phyloP scores from a whole-genome alignment of 2,329 filamentous ascomycete genomes.

The Alternaria triticimaculans region DNA sequence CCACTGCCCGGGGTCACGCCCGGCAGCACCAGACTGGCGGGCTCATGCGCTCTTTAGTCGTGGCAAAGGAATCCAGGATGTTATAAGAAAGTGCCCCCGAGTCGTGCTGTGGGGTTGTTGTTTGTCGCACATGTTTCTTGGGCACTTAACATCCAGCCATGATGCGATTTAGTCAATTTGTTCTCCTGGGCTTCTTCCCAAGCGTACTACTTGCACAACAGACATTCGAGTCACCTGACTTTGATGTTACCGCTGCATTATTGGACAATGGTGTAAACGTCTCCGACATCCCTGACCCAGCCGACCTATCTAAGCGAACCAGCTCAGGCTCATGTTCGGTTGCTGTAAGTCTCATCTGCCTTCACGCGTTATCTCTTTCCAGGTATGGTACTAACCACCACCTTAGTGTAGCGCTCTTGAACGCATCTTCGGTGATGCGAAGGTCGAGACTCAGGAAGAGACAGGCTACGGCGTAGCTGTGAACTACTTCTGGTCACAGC shows the following conservation, averaged over 20 bases:
- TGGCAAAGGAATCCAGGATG: background rate
- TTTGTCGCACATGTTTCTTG: background rate
- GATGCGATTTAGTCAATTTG: background rate
- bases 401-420: constrained; percentile 29
- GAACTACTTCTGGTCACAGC: constrained; percentile 32
- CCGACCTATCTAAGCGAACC: background rate
- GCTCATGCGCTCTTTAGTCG: background rate
- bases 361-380: background rate
- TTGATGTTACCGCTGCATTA: constrained; percentile 19
- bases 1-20: background rate
- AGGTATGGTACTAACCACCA: background rate
- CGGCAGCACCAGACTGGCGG: background rate
- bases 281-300: constrained; percentile 5
- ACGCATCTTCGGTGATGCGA: constrained; percentile 20
- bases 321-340: constrained; percentile 8
- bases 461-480: constrained; percentile 24
- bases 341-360: constrained; percentile 16
- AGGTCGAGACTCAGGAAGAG: constrained; percentile 20
- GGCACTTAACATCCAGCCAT: background rate
- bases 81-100: background rate
- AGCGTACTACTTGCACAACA: background rate
- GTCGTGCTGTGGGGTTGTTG: background rate
- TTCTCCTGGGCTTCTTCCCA: background rate
- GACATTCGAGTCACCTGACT: constrained; percentile 9
- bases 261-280: constrained; percentile 16